These are phyloP conservation scores for Ligustrum vulgare DNA, from an alignment of 257 asterid genomes.

Conservation along the genomic window DNA sequence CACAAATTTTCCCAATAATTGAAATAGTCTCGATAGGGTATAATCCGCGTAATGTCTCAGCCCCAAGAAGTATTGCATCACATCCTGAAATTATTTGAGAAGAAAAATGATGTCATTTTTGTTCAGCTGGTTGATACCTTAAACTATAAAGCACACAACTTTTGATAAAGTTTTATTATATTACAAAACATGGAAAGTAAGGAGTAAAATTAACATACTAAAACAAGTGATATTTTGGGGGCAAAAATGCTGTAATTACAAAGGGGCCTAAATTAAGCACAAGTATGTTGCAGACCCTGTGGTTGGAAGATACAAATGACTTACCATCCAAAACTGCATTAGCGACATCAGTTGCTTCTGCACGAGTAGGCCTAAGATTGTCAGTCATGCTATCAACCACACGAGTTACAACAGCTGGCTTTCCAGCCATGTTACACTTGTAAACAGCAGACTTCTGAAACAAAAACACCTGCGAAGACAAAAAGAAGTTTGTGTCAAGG, in stretches of 20 bases:
- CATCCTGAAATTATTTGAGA: slow-evolving; percentile 46
- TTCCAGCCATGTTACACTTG: slow-evolving; percentile 97
- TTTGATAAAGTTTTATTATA: neutral
- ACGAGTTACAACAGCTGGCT: slow-evolving; percentile 93
- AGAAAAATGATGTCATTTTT: neutral
- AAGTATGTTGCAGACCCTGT: too few species aligned
- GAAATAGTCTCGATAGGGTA: slow-evolving; percentile 88
- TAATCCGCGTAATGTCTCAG: slow-evolving; percentile 87
- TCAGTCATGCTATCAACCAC: slow-evolving; percentile 97
- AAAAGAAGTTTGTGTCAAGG: slow-evolving; percentile 3
- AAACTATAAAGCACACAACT: slow-evolving; percentile 4
- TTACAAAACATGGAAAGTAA: neutral
- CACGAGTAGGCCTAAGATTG: slow-evolving; percentile 95
- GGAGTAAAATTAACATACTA: neutral
- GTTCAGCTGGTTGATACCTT: slow-evolving; percentile 12
- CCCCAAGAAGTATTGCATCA: slow-evolving; percentile 94
- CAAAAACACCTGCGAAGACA: slow-evolving; percentile 70
- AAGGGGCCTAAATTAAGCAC: neutral
- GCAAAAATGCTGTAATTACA: neutral
- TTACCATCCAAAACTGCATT: slow-evolving; percentile 93
- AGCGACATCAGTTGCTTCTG: slow-evolving; percentile 98
- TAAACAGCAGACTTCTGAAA: slow-evolving; percentile 85
- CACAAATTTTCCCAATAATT: slow-evolving; percentile 78
- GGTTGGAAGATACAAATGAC: slow-evolving; percentile 11
- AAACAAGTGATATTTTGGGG: neutral